Evolutionary conservation across 2,329 filamentous ascomycete species (phyloP).

Genomic region (Falciphora oryzae): DNA sequence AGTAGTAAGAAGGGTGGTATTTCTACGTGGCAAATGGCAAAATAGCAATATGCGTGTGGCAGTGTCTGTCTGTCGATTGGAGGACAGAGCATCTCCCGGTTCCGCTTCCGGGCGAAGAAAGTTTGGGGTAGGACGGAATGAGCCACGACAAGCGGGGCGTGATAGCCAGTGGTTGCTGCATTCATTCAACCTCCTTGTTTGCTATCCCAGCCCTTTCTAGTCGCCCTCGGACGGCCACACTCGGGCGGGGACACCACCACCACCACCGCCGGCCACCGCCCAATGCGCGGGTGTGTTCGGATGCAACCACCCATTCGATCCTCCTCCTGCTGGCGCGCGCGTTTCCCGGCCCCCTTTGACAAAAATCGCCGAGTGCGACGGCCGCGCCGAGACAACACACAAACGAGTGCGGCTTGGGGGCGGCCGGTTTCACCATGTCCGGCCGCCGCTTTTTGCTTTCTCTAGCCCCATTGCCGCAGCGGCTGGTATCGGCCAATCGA

Average conservation of each 20-base stretch:
- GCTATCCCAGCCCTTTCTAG: no score
- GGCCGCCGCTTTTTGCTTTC: no score
- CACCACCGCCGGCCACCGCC: no score
- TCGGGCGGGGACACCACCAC: neutral
- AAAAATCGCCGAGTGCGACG: neutral
- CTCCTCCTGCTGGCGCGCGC: neutral
- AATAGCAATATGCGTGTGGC: neutral
- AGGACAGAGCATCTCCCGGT: no score
- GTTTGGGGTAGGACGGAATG: neutral
- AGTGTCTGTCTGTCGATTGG: neutral
- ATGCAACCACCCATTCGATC: no score
- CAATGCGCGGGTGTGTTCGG: no score
- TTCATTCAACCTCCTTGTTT: neutral
- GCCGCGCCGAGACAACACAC: neutral
- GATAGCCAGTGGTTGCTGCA: neutral
- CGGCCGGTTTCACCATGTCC: no score
- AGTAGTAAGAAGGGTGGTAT: no score
- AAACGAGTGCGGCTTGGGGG: no score
- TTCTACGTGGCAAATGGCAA: neutral
- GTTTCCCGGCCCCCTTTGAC: neutral
- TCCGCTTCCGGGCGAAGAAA: neutral
- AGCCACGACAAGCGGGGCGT: neutral
- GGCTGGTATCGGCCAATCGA: no score
- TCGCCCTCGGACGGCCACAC: no score
- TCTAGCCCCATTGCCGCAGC: no score